Evolutionary conservation across 192 early-diverging fungal species (phyloP), one percentile per base, ranked within the genome.

Genomic region (Lobosporangium transversale): DNA sequence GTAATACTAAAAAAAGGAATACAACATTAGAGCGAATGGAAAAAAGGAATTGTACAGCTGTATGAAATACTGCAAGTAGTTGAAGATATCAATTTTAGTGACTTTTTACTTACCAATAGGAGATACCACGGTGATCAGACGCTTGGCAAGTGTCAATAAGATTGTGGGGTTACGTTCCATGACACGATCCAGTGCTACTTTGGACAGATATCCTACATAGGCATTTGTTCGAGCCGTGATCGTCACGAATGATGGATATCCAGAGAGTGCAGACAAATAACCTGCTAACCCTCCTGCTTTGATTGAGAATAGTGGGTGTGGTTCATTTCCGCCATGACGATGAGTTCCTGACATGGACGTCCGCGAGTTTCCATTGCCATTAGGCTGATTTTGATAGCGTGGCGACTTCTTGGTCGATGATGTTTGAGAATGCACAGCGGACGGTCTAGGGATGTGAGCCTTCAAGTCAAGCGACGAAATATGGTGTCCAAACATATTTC

Each of bases 211-310:
- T 15, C 94, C 98, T 32, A 98, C 95, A 71, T 93, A 86, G 20
- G 87, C 86, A 66, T 91, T 85, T 26, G 92, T 94, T 15, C 88
- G 86, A 18, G 95, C 93, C 23, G 85, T 80, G 32, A 97, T 90
- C 12, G 90, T 93, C 23, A 96, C 93, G 59, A 95, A 91, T 24
- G 93, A 93, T 7, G 93, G 89, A 84, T 95, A 93, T 44, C 94
- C 95, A 4, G 93, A 97, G 43, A 99, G 75, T 11, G 95, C 94
- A 12, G 94, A 87, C 37, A 99, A 78, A 70, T 99, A 99, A 12
- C 96, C 96, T 3, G 93, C 95, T 8, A 99, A 51, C 6, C 94
- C 93, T 49, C 98, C 97, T 9, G 95, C 86, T 9, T 89, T 82
- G 56, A 95, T 88, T 24, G 87, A 75, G 70, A 96, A 98, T 40